A percentile compares a stretch with the other conserved stretches of the same genome.
Conservation (phyloP, 495 filamentous ascomycete genomes). For the Annulohypoxylon bovei region DNA sequence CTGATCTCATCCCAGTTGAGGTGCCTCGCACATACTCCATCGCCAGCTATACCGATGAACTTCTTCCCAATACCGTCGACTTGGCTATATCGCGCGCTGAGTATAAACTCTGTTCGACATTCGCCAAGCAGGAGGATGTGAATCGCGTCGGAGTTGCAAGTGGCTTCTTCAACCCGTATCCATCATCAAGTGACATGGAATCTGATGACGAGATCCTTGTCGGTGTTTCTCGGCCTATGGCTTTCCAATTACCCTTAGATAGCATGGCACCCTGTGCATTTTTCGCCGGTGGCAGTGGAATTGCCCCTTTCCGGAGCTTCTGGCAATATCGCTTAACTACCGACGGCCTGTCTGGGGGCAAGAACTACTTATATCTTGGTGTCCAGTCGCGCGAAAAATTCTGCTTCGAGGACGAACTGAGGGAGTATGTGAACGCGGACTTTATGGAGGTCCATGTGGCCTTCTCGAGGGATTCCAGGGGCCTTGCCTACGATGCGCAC, state of each 20-base stretch:
- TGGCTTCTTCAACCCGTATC: slow-evolving; percentile 59
- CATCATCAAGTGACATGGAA: slow-evolving; percentile 49
- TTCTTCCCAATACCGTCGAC: slow-evolving; percentile 60
- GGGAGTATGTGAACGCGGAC: slow-evolving; percentile 57
- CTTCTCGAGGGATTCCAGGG: slow-evolving; percentile 59
- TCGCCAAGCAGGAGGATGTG: slow-evolving; percentile 48
- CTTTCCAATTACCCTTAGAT: slow-evolving; percentile 60
- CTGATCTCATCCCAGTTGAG: slow-evolving; percentile 57
- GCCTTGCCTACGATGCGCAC: slow-evolving; percentile 55
- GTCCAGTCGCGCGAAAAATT: slow-evolving; percentile 62
- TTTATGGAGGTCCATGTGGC: slow-evolving; percentile 61
- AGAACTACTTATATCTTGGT: slow-evolving; percentile 61
- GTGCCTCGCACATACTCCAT: slow-evolving; percentile 63
- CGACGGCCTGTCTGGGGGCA: slow-evolving; percentile 48
- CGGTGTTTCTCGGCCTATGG: slow-evolving; percentile 59
- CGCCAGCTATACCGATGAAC: slow-evolving; percentile 55
- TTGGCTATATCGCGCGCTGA: slow-evolving; percentile 59
- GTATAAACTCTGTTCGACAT: slow-evolving; percentile 55
- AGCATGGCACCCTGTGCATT: slow-evolving; percentile 58
- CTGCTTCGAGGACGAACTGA: slow-evolving; percentile 61
- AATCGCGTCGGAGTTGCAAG: slow-evolving; percentile 57
- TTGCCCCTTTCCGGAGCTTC: slow-evolving; percentile 63
- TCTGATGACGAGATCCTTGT: slow-evolving; percentile 55
- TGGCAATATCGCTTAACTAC: slow-evolving; percentile 56
- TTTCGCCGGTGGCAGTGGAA: slow-evolving; percentile 62